Conservation (phyloP, 352 stramenopile genomes). For the Globisporangium paroecandrum region DNA sequence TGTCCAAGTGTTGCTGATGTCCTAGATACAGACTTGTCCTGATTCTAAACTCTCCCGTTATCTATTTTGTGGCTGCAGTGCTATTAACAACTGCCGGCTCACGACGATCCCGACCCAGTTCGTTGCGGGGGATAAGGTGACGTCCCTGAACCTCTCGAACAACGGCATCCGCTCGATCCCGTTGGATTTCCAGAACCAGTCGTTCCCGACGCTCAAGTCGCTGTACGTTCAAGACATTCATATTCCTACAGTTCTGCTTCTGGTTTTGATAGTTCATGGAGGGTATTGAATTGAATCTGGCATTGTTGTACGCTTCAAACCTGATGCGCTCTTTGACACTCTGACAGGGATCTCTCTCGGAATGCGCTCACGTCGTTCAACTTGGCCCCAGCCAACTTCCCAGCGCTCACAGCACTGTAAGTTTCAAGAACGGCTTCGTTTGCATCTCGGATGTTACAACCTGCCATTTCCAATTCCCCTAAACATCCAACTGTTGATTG, state of each 20-base stretch:
- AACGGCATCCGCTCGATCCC: slow-evolving; percentile 38
- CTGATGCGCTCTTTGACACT: not conserved
- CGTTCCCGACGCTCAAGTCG: slow-evolving; percentile 39
- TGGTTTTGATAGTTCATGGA: not conserved
- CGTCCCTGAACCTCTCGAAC: slow-evolving; percentile 30
- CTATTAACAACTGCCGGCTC: slow-evolving; percentile 69
- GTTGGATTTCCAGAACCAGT: slow-evolving; percentile 35
- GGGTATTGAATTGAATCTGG: not conserved
- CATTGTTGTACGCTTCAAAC: not conserved
- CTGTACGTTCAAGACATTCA: slow-evolving; percentile 40
- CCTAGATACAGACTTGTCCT: not conserved
- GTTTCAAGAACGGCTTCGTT: slow-evolving; percentile 4
- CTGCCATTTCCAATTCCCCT: not conserved
- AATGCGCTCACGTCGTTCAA: slow-evolving; percentile 40
- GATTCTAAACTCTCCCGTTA: not conserved
- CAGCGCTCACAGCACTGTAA: slow-evolving; percentile 43
- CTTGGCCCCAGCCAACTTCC: slow-evolving; percentile 35
- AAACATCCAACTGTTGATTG: not conserved
- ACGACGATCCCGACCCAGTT: slow-evolving; percentile 52
- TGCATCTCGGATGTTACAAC: not conserved
- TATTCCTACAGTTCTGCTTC: not conserved
- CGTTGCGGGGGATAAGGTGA: slow-evolving; percentile 32
- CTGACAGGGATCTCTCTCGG: slow-evolving; percentile 39
- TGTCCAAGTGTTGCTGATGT: not conserved
- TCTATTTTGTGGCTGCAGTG: slow-evolving; percentile 25